phyloP scores from a whole-genome alignment of 257 asterid species.

The Nemophila menziesii region DNA sequence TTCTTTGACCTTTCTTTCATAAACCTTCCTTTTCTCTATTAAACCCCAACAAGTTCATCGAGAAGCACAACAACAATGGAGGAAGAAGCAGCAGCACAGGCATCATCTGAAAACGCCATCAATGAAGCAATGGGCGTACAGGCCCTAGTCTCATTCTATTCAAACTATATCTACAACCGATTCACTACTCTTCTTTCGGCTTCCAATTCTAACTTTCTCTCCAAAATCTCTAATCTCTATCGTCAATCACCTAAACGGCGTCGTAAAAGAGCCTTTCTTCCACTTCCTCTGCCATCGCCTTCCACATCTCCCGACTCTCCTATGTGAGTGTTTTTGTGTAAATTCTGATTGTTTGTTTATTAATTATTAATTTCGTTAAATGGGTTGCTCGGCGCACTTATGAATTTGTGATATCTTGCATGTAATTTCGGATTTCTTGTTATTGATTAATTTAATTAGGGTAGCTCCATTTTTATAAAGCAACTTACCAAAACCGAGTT shows the following conservation, averaged over 20 bases:
- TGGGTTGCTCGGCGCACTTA: not conserved
- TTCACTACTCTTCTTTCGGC: slow-evolving; percentile 31
- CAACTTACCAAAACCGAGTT: too few relatives aligned
- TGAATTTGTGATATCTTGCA: too few relatives aligned
- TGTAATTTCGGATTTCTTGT: too few relatives aligned
- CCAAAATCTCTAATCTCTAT: slow-evolving; percentile 26
- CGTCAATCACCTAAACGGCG: slow-evolving; percentile 30
- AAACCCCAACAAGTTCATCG: too few relatives aligned
- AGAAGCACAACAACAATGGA: too few relatives aligned
- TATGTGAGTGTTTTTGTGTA: slow-evolving; percentile 18
- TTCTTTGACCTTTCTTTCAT: too few relatives aligned
- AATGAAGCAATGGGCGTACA: slow-evolving; percentile 14
- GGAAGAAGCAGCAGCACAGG: slow-evolving; percentile 22
- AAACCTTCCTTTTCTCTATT: too few relatives aligned
- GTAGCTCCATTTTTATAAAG: too few relatives aligned
- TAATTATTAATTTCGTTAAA: too few relatives aligned
- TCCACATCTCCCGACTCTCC: slow-evolving; percentile 41
- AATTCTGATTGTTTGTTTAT: not conserved
- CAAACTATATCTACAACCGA: slow-evolving; percentile 37
- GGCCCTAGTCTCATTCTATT: slow-evolving; percentile 38
- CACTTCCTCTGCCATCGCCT: slow-evolving; percentile 65
- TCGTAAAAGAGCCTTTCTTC: slow-evolving; percentile 58
- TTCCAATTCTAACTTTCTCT: slow-evolving; percentile 21
- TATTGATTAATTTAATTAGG: too few relatives aligned
- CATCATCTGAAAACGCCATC: slow-evolving; percentile 21